Evolutionary conservation across 2,329 filamentous ascomycete species (phyloP).

Genomic region (Penicillium sp.): DNA sequence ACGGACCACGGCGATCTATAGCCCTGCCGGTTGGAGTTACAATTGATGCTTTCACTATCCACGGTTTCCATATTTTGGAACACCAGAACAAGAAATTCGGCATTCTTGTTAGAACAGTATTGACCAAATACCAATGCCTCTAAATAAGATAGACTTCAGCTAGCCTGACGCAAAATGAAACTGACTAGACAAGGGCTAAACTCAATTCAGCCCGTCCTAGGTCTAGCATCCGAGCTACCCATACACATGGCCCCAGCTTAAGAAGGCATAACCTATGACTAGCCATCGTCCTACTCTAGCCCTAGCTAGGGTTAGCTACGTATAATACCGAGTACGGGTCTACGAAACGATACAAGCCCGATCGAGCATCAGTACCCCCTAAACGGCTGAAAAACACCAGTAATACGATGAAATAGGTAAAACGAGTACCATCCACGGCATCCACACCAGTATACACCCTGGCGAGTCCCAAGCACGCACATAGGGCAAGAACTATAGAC

Average conservation of each 20-base stretch:
- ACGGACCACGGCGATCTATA: neutral
- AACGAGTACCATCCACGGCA: conserved; percentile 14
- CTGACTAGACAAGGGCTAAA: neutral
- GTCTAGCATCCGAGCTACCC: neutral
- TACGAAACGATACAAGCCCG: neutral
- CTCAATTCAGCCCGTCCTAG: neutral
- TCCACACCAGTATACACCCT: conserved; percentile 1
- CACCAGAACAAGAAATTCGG: neutral
- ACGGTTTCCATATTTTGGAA: neutral
- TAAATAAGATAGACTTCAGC: neutral
- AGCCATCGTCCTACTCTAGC: neutral
- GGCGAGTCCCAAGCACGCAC: conserved; percentile 2
- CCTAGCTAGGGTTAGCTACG: neutral
- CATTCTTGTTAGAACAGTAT: neutral
- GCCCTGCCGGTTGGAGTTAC: neutral
- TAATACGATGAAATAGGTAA: conserved; percentile 6
- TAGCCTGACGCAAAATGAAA: neutral
- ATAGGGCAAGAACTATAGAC: conserved; percentile 17
- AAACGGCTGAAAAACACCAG: conserved; percentile 1
- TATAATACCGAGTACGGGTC: neutral
- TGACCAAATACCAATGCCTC: neutral
- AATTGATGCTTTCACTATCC: neutral
- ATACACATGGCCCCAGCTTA: neutral
- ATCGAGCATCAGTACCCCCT: neutral
- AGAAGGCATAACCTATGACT: neutral